Base-by-base conservation (phyloP, 2,329 filamentous ascomycete genomes). In the Colletotrichum lupini region DNA sequence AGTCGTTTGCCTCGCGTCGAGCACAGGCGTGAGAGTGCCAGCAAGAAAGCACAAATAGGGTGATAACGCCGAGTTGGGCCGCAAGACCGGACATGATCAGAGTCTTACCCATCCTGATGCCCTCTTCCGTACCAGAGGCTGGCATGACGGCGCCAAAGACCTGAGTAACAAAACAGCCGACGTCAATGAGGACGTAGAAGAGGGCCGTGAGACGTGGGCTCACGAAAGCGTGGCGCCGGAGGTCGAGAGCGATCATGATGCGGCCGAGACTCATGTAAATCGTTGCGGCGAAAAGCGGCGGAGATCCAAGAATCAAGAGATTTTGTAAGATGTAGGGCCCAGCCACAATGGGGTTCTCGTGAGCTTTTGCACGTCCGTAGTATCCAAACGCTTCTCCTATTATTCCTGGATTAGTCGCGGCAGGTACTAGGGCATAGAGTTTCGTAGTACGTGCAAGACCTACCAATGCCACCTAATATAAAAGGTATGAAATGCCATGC, bases 51-150 rank as follows among this genome's bases (percentile, higher is more conserved):
- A 28, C 77, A 73, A 90, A 90, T 53, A 88, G 81, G 11, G 80
- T 79, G 69, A 90, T 89, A 64, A 87, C 84, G 7, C 85, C 37
- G 4, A 90, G 82, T 75, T 90, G 88, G 6, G 89, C 76, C 12
- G 85, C 78, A 2, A 90, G 78, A 3, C 88, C 87, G 3, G 37
- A 74, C 14, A 77, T 67, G 60, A 80, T 78, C 14, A 76, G 73
- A 0, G 61, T 77, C 14, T 73, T 76, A 4, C 75, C 77, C 4
- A 70, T 61, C 6, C 71, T 67, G 1, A 77, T 74, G 16, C 73
- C 61, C 30, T 32, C 30, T 6, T 73, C 35, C 0, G 75, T 68
- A 8, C 76, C 77, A 26, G 77, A 77, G 2, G 76, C 76, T 0
- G 77, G 76, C 72, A 78, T 76, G 32, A 78, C 60, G 2, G 77